Base-by-base conservation (phyloP, 805 yeast genomes). In the Cyberlindnera euphorbiae region DNA sequence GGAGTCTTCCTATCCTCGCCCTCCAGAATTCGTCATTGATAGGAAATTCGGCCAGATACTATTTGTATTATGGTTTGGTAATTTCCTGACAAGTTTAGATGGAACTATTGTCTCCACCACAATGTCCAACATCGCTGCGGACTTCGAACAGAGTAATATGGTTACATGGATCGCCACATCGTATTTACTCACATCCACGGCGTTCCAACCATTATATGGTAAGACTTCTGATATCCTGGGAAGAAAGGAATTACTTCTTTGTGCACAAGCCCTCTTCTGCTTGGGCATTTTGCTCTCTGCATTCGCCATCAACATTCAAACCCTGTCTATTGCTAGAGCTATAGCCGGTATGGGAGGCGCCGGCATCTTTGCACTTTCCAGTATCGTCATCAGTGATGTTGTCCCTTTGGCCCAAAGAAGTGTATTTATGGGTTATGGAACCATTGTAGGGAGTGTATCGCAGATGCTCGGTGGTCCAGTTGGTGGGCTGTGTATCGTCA, bases 201-300 rank as follows among this genome's bases (percentile, higher is more conserved):
- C 84, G 2, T 79, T 81, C 55, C 89, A 82, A 58, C 89, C 87
- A 1, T 54, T 83, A 17, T 79, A 77, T 38, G 93, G 90, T 5
- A 73, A 80, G 39, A 61, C 82, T 22, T 72, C 82, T 28, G 90
- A 84, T 46, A 72, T 83, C 16, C 63, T 71, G 43, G 82, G 83
- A 6, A 59, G 83, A 33, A 67, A 68, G 36, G 56, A 60, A 9
- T 63, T 72, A 8, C 52, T 75, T 8, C 40, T 74, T 6, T 42
- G 59, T 27, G 71, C 73, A 1, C 69, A 74, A 30, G 53, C 52
- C 13, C 56, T 73, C 44, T 67, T 75, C 40, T 66, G 64, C 0
- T 22, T 71, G 1, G 75, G 78, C 26, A 64, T 67, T 55, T 42
- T 67, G 22, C 37, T 64, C 44, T 65, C 79, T 53, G 41, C 66